Base-by-base conservation (phyloP, 108 stramenopile genomes). In the Aurantiochytrium sp. region DNA sequence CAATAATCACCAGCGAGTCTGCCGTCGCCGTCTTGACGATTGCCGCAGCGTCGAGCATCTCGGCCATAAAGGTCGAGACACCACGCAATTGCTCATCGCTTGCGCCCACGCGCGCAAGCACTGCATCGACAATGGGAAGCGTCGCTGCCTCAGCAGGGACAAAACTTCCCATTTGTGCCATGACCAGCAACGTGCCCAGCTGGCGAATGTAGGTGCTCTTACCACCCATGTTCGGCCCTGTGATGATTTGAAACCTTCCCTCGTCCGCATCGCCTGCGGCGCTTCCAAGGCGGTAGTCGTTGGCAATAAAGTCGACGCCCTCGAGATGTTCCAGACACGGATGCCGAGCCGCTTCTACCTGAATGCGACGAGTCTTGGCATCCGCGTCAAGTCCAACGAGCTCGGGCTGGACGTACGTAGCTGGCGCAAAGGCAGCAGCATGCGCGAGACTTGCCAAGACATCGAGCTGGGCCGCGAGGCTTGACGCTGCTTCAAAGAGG, bases 1-100 rank as follows among this genome's bases (percentile, higher is more conserved):
- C 99, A 90, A 99, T 97, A 72, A 99, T 97, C 59, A 99, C 96
- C 76, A 99, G 94, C 72, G 96, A 96, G 4, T 96, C 92, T 60
- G 93, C 95, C 19, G 97, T 96, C 19, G 97, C 97, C 35, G 93
- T 95, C 58, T 95, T 92, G 42, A 98, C 89, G 89, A 99, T 99
- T 44, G 94, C 92, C 14, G 96, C 93, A 18, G 99, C 96, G 91
- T 99, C 99, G 19, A 98, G 90, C 99, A 99, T 99, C 92, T 99
- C 99, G 45, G 98, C 98, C 98, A 99, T 98, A 90, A 99, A 99
- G 44, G 99, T 99, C 58, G 96, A 97, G 64, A 98, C 96, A 28
- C 98, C 98, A 25, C 95, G 92, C 59, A 98, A 96, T 91, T 98
- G 97, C 6, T 93, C 92, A 90, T 99, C 99, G 0, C 98, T 97